These are phyloP conservation scores for Nitzschia sp. DNA, from an alignment of 108 stramenopile species.

Conservation along the genomic window DNA sequence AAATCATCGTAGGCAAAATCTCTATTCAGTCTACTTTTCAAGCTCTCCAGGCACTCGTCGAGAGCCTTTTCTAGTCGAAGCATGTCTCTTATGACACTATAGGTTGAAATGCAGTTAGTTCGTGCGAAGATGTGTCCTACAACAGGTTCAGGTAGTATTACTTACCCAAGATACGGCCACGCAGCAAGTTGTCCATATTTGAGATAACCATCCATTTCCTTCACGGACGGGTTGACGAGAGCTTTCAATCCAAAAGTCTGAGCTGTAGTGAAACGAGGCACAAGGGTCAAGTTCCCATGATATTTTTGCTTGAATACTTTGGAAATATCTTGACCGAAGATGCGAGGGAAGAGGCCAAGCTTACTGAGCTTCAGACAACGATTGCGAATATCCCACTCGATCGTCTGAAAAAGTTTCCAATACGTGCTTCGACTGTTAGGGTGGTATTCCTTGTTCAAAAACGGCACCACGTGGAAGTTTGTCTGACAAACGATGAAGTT, in stretches of 20 bases:
- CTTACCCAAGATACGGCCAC: slow-evolving; percentile 79
- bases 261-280: slow-evolving; percentile 81
- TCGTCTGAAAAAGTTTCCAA: slow-evolving; percentile 79
- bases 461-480: slow-evolving; percentile 92
- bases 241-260: slow-evolving; percentile 85
- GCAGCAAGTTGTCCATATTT: slow-evolving; percentile 82
- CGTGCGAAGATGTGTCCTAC: background rate
- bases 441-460: slow-evolving; percentile 87
- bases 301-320: slow-evolving; percentile 95
- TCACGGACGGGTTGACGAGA: slow-evolving; percentile 74
- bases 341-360: slow-evolving; percentile 84
- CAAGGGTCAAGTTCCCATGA: slow-evolving; percentile 85
- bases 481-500: slow-evolving; percentile 91
- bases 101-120: background rate
- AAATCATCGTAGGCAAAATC: slow-evolving; percentile 36
- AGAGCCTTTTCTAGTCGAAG: slow-evolving; percentile 73
- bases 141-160: slow-evolving; percentile 5
- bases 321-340: slow-evolving; percentile 91
- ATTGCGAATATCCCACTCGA: slow-evolving; percentile 87
- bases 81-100: slow-evolving; percentile 78
- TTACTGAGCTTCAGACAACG: slow-evolving; percentile 76
- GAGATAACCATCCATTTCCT: slow-evolving; percentile 87
- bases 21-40: slow-evolving; percentile 59
- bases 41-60: slow-evolving; percentile 62
- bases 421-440: slow-evolving; percentile 66